Percentiles rank a stretch among this genome's conserved stretches.
These are phyloP conservation scores for Penicillium sp. DNA, from an alignment of 2,329 filamentous ascomycete genomes.

Conservation along the genomic window DNA sequence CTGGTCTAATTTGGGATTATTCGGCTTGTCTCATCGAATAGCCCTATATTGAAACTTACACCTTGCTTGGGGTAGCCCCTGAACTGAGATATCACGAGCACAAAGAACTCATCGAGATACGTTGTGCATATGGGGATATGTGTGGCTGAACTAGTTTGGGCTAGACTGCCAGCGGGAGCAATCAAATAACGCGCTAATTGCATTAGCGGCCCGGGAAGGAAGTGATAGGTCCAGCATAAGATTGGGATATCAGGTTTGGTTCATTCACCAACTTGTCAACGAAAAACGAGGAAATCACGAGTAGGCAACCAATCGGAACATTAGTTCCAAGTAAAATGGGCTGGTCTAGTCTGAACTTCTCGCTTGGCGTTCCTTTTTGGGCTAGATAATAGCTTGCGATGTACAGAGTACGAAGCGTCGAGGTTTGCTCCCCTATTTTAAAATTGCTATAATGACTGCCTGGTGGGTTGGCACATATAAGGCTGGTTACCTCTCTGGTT, in stretches of 20 bases:
- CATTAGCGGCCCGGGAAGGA: not conserved
- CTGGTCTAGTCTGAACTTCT: constrained; percentile 10
- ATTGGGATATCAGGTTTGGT: not conserved
- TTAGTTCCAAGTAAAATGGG: not conserved
- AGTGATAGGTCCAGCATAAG: not conserved
- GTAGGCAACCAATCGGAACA: constrained; percentile 9
- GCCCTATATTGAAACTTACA: not conserved
- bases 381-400: constrained; percentile 5
- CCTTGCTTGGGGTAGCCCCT: constrained; percentile 1
- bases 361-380: not conserved
- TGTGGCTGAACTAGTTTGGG: not conserved
- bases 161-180: not conserved
- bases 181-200: not conserved
- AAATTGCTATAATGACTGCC: not conserved
- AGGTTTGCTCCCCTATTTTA: constrained; percentile 8
- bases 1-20: not conserved
- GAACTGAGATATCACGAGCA: constrained; percentile 1
- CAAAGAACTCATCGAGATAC: not conserved
- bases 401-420: constrained; percentile 2
- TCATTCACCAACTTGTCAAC: constrained; percentile 1
- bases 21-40: not conserved
- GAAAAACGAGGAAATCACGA: not conserved
- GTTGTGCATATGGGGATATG: not conserved
- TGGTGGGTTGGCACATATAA: constrained; percentile 2
- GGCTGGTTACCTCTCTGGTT: not conserved